phyloP scores from a whole-genome alignment of 306 rosid genomes.

The Alnus glutinosa region DNA sequence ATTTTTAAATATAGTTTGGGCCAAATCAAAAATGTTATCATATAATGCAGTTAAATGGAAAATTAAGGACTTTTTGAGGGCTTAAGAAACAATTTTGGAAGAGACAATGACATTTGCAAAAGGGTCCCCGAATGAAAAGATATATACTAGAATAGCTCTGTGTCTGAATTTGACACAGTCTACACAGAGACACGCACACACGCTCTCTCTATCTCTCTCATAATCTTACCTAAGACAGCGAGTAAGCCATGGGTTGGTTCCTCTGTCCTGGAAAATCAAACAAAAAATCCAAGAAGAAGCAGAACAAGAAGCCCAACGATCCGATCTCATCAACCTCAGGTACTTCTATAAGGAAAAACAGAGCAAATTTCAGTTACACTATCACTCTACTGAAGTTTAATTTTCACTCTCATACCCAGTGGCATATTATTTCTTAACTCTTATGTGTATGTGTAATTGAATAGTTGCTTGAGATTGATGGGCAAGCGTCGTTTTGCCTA shows the following conservation, averaged over 20 bases:
- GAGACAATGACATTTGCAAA: slow-evolving; percentile 30
- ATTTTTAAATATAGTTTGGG: neutral
- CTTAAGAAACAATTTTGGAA: neutral
- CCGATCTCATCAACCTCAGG: slow-evolving; percentile 57
- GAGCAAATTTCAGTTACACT: neutral
- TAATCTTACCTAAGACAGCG: slow-evolving; percentile 23
- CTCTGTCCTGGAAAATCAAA: slow-evolving; percentile 44
- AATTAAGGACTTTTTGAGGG: neutral
- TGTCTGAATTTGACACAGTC: neutral
- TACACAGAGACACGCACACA: neutral
- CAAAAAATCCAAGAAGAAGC: slow-evolving; percentile 39
- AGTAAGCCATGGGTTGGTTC: slow-evolving; percentile 47
- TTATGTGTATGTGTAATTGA: neutral
- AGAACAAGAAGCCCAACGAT: slow-evolving; percentile 33
- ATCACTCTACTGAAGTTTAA: neutral
- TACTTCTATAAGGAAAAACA: slow-evolving; percentile 23
- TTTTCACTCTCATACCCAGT: slow-evolving; percentile 6
- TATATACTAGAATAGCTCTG: neutral
- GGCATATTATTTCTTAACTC: neutral
- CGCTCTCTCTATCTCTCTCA: slow-evolving; percentile 22
- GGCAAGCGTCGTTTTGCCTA: neutral
- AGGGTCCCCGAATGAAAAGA: slow-evolving; percentile 8
- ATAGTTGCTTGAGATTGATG: slow-evolving; percentile 21
- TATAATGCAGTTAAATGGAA: neutral
- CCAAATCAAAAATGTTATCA: neutral